Conservation (phyloP, 192 early-diverging fungal genomes). For the Backusella macrospora region DNA sequence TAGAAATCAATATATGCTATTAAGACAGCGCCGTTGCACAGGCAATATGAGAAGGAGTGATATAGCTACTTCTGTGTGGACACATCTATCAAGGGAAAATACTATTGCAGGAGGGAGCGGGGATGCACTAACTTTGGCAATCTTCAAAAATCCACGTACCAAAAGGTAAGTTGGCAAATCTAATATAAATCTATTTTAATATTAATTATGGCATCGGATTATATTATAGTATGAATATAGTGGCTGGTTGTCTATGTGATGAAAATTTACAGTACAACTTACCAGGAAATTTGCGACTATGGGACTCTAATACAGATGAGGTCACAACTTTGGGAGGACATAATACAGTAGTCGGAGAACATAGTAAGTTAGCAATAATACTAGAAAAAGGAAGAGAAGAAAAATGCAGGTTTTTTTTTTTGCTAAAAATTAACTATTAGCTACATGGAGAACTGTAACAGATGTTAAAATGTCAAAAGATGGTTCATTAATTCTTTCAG, state of each 20-base stretch:
- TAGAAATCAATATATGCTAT: neutral
- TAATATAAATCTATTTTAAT: neutral
- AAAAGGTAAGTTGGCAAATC: neutral
- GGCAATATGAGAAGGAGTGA: neutral
- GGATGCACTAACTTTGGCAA: conserved; percentile 22
- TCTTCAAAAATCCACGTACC: conserved; percentile 4
- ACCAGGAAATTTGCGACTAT: conserved; percentile 28
- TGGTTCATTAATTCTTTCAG: conserved; percentile 8
- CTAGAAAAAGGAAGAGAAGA: neutral
- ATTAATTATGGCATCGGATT: neutral
- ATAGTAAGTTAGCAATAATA: neutral
- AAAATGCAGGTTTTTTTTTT: neutral
- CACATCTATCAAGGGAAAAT: neutral
- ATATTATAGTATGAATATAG: conserved; percentile 10
- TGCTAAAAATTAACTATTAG: neutral
- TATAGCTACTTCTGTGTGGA: neutral
- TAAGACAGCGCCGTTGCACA: neutral
- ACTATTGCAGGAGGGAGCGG: conserved; percentile 28
- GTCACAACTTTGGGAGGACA: neutral
- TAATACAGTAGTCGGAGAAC: neutral
- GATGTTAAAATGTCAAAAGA: conserved; percentile 26
- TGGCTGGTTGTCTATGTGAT: conserved; percentile 24
- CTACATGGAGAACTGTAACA: conserved; percentile 23
- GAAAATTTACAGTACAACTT: conserved; percentile 25
- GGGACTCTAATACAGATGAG: neutral